phyloP scores from a whole-genome alignment of 2,329 filamentous ascomycete genomes.

The Teratosphaeria viscida region DNA sequence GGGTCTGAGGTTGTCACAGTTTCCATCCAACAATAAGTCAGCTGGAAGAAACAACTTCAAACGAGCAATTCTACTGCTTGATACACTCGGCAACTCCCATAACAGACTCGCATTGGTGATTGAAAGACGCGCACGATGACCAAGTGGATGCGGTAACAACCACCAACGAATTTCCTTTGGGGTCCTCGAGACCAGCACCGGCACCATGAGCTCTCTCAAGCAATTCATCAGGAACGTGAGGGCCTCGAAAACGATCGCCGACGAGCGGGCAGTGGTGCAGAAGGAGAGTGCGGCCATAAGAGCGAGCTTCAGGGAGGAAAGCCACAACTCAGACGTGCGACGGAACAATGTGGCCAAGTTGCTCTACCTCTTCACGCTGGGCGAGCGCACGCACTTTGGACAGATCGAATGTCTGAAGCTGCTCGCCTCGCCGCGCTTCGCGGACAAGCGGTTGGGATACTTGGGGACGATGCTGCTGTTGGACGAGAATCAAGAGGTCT shows the following conservation, averaged over 20 bases:
- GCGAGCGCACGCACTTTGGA: conserved; percentile 94
- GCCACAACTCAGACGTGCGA: conserved; percentile 78
- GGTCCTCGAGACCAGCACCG: conserved; percentile 3
- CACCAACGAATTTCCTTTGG: not conserved
- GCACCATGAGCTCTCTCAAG: conserved; percentile 41
- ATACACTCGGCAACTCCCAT: not conserved
- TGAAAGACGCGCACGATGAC: not conserved
- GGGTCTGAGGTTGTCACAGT: not conserved
- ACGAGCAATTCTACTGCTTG: not conserved
- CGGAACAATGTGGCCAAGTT: conserved; percentile 98
- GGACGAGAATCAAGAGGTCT: conserved; percentile 96
- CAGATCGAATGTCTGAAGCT: conserved; percentile 99
- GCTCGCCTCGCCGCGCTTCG: conserved; percentile 89
- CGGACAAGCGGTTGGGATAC: conserved; percentile 93
- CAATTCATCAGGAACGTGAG: conserved; percentile 99
- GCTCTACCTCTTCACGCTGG: conserved; percentile 93
- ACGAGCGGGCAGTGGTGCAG: conserved; percentile 95
- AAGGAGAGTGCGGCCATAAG: conserved; percentile 98
- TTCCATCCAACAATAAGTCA: not conserved
- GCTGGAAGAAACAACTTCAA: not conserved
- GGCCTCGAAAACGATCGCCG: conserved; percentile 96
- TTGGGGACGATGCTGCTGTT: conserved; percentile 90
- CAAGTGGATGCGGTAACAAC: not conserved
- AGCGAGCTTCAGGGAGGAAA: conserved; percentile 96
- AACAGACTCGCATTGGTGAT: not conserved